These are phyloP conservation scores for Exophiala calicioides DNA, from an alignment of 2,329 filamentous ascomycete genomes.

Conservation along the genomic window DNA sequence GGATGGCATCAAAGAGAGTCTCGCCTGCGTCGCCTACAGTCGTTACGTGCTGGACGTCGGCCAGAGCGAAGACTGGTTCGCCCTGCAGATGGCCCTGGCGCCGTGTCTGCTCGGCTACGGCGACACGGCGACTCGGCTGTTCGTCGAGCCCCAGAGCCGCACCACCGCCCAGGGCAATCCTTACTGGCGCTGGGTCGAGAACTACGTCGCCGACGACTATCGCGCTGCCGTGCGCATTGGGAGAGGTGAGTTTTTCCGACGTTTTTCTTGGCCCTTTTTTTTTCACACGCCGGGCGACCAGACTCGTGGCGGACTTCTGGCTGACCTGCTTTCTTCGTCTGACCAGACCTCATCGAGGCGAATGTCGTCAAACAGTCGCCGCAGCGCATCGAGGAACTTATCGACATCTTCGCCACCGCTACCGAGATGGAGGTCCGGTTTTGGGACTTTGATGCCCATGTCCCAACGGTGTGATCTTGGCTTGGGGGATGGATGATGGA, in stretches of 20 bases:
- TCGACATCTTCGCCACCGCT: slow-evolving; percentile 82
- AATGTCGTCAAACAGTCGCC: slow-evolving; percentile 73
- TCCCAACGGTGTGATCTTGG: too few relatives aligned
- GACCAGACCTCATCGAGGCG: slow-evolving; percentile 71
- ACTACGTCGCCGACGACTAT: slow-evolving; percentile 82
- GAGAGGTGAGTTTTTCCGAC: slow-evolving; percentile 11
- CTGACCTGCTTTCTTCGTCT: neutral
- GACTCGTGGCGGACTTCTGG: neutral
- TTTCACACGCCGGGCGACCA: neutral
- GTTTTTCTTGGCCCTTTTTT: neutral
- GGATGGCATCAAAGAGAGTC: slow-evolving; percentile 74
- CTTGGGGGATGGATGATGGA: too few relatives aligned
- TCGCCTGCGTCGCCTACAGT: slow-evolving; percentile 79
- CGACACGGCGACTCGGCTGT: slow-evolving; percentile 71
- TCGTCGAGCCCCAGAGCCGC: slow-evolving; percentile 60
- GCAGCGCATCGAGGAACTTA: slow-evolving; percentile 74
- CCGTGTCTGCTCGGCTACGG: slow-evolving; percentile 91
- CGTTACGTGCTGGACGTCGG: slow-evolving; percentile 87
- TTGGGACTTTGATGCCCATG: slow-evolving; percentile 67
- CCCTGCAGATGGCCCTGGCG: slow-evolving; percentile 78
- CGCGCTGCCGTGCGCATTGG: slow-evolving; percentile 69
- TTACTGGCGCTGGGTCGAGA: slow-evolving; percentile 91
- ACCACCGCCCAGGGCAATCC: slow-evolving; percentile 60
- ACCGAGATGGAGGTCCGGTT: slow-evolving; percentile 76
- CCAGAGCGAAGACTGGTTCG: slow-evolving; percentile 83